Base-by-base conservation (phyloP, 2,329 filamentous ascomycete genomes). In the Sporothrix brunneoviolacea region DNA sequence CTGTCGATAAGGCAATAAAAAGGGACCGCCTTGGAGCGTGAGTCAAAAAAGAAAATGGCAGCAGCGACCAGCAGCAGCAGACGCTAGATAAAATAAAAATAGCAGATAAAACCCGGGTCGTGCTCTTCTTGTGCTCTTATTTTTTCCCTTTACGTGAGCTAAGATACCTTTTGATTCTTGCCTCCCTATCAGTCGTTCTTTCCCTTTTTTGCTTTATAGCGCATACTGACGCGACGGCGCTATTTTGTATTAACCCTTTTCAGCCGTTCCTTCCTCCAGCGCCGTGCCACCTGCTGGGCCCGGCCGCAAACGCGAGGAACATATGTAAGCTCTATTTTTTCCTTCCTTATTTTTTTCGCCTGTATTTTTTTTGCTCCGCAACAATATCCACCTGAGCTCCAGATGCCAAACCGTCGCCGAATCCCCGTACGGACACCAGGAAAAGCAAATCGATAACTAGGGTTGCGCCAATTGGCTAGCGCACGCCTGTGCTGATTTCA, bases 381-480 rank as follows among this genome's bases (percentile, higher is more conserved):
- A 30, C 21, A 18, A 16, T 36, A 40, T 24, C 35, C 48, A 39
- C 37, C 48, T 22, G n/a, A 38, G 41, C 35, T 38, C 18, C 39
- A 28, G 33, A 8, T 18, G 18, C 33, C 48, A 40, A 19, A 12
- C 15, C 13, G 13, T 16, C 42, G 37, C 35, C 28, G 19, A 30
- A 41, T 32, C 21, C n/a, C 24, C 22, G 32, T 51, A 32, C 43
- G 50, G 43, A 36, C 50, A 48, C 19, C 39, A 44, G 44, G 44
- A 48, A 52, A 33, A 12, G 32, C 38, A 42, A 41, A 18, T 32
- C 22, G 38, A 52, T 44, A 42, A 44, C 44, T 33, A 33, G 44
- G 38, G 39, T 27, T 52, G 39, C 50, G 39, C 50, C 39, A 48
- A 52, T 48, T 48, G 44, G 39, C 32, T 48, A 32, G 44, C 32